A percentile compares a stretch with the other conserved stretches of the same genome.
These are phyloP conservation scores for Trametes pubescens DNA, from an alignment of 1,284 basidiomycete genomes.

Conservation along the genomic window DNA sequence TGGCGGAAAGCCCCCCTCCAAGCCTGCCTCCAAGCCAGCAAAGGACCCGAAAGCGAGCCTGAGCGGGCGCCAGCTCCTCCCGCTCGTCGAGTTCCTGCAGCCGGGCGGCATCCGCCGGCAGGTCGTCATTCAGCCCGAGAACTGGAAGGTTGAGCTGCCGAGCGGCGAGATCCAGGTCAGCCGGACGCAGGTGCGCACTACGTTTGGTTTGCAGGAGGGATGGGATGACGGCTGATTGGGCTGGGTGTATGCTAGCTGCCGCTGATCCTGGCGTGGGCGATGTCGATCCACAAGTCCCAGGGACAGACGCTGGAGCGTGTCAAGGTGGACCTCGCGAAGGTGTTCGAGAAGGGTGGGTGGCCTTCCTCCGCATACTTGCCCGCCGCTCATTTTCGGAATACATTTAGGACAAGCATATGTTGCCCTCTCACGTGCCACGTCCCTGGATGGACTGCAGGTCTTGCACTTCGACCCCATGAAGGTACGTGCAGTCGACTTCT, in stretches of 20 bases:
- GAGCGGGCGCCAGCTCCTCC: slow-evolving; percentile 34
- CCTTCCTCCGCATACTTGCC: slow-evolving; percentile 27
- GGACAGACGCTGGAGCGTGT: slow-evolving; percentile 90
- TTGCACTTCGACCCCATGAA: slow-evolving; percentile 79
- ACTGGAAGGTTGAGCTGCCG: slow-evolving; percentile 87
- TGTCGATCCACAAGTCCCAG: slow-evolving; percentile 96
- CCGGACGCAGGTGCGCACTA: slow-evolving; percentile 67
- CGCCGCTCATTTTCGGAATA: not conserved
- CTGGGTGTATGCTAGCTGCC: slow-evolving; percentile 60
- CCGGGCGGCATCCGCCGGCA: slow-evolving; percentile 50
- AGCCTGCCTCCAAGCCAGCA: slow-evolving; percentile 26
- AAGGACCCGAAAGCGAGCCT: slow-evolving; percentile 29
- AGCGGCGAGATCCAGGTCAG: slow-evolving; percentile 83
- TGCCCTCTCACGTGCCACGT: slow-evolving; percentile 91
- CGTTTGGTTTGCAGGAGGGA: slow-evolving; percentile 27
- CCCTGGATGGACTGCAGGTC: slow-evolving; percentile 84
- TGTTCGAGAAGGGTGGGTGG: slow-evolving; percentile 87
- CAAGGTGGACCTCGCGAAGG: slow-evolving; percentile 80
- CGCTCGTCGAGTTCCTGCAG: slow-evolving; percentile 47
- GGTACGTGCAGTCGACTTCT: slow-evolving; percentile 52
- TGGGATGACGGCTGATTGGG: not conserved
- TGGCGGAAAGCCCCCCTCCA: slow-evolving; percentile 33
- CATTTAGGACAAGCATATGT: slow-evolving; percentile 77
- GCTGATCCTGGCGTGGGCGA: slow-evolving; percentile 88
- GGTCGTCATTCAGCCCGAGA: slow-evolving; percentile 66